Evolutionary conservation across 2,329 filamentous ascomycete genomes (phyloP).

Genomic region (Verticillium dahliae): DNA sequence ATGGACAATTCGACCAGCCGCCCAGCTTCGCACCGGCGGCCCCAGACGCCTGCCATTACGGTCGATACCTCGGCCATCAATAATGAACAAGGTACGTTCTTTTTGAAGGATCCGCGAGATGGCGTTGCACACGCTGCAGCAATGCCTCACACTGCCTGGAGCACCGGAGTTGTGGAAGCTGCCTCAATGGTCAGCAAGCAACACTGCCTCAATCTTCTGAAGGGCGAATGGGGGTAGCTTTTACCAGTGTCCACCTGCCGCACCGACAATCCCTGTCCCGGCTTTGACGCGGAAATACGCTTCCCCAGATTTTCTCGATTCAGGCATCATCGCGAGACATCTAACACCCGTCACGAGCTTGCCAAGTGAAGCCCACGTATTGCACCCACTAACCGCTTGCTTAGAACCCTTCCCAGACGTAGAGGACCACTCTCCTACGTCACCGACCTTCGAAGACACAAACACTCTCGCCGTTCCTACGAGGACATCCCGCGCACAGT

Average conservation of each 20-base stretch:
- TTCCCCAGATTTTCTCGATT: neutral
- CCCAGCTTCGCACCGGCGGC: conserved; percentile 2
- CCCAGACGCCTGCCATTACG: conserved; percentile 12
- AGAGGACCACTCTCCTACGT: neutral
- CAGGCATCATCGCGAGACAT: neutral
- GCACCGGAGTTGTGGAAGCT: neutral
- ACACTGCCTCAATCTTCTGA: neutral
- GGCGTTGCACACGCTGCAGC: neutral
- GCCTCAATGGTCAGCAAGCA: neutral
- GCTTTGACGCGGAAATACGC: neutral
- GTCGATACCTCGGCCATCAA: conserved; percentile 12
- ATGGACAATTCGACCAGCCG: neutral
- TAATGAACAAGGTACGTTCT: conserved; percentile 10
- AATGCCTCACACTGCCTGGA: neutral
- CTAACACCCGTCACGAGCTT: neutral
- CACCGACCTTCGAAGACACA: conserved; percentile 5
- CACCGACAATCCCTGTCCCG: conserved; percentile 1
- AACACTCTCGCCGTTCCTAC: conserved; percentile 12
- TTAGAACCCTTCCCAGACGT: neutral
- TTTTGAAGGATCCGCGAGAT: neutral
- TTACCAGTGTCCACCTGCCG: neutral
- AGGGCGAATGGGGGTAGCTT: neutral
- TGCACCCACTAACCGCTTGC: neutral
- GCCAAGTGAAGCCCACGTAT: neutral
- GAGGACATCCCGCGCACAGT: conserved; percentile 10